Base-by-base conservation (phyloP, 768 basidiomycete genomes). In the Termitomyces sp. region DNA sequence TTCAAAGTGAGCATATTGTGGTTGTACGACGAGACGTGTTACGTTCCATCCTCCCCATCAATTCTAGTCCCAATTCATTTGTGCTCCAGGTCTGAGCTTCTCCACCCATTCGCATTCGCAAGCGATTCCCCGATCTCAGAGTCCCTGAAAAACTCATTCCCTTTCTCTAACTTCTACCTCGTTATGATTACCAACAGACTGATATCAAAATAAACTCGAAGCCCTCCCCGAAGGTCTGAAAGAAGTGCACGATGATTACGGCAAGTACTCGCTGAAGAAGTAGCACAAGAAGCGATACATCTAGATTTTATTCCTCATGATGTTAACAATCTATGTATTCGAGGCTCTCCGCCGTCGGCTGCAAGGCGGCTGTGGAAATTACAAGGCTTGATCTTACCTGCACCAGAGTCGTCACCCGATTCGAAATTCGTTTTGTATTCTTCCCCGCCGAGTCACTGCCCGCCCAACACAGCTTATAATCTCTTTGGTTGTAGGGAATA, bases 21-120 rank as follows among this genome's bases (percentile, higher is more conserved):
- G 86, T 64, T 84, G 24, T 87, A 82, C 56, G 83, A 86, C 53
- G 65, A 73, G 48, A 58, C 62, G 2, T 86, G 84, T 85, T 86
- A 49, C 40, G 76, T 59, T 22, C 44, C 16, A 13, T 7, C 32
- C 32, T 9, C 10, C 7, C 1, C 32, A 6, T 9, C 32, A n/a
- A 20, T 26, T 20, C 5, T 27, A 9, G 33, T 55, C 14, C 24
- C 2, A 1, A 45, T 33, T 30, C 45, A 48, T 40, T 44, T 12
- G 22, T 20, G 26, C 45, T 50, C 7, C 45, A 87, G 86, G 86
- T 85, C 86, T 0, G 82, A 86, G 30, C 64, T 82, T 0, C 72
- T 88, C 36, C 87, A 88, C 55, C 87, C 87, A 3, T 88, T 87
- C 60, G 86, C 86, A 9, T 84, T 84, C 30, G 85, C 79, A 0